Evolutionary conservation across 768 basidiomycete species (phyloP).

Genomic region (Lactarius psammicola): DNA sequence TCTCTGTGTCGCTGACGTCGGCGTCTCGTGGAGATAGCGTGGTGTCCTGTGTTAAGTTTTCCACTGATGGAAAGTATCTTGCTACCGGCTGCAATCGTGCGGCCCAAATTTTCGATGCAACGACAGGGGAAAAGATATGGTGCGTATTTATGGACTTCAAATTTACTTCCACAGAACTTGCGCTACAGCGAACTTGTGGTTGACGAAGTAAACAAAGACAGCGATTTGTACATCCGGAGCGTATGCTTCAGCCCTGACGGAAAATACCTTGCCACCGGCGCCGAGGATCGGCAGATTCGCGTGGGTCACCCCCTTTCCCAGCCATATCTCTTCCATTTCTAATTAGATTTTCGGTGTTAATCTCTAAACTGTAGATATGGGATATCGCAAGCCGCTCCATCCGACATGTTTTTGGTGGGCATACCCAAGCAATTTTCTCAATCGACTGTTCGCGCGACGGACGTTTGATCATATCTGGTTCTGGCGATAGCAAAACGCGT

Average conservation of each 20-base stretch:
- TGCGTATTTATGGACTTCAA: slow-evolving; percentile 37
- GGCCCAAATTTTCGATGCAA: slow-evolving; percentile 92
- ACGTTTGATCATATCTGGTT: slow-evolving; percentile 82
- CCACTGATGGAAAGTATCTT: slow-evolving; percentile 86
- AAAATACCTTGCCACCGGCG: slow-evolving; percentile 70
- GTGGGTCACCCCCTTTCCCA: slow-evolving; percentile 43
- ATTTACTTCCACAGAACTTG: background rate
- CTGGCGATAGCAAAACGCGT: slow-evolving; percentile 67
- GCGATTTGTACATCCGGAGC: slow-evolving; percentile 86
- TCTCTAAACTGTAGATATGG: slow-evolving; percentile 87
- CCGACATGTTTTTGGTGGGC: slow-evolving; percentile 78
- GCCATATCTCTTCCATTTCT: background rate
- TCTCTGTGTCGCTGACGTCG: slow-evolving; percentile 5
- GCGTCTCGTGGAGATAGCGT: slow-evolving; percentile 44
- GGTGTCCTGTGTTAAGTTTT: slow-evolving; percentile 90
- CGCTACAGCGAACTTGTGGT: slow-evolving; percentile 66
- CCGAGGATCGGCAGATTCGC: slow-evolving; percentile 90
- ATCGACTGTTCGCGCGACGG: slow-evolving; percentile 90
- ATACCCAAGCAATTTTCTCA: slow-evolving; percentile 91
- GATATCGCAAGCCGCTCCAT: slow-evolving; percentile 81
- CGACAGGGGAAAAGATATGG: slow-evolving; percentile 83
- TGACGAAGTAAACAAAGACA: slow-evolving; percentile 64
- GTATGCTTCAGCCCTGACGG: slow-evolving; percentile 78
- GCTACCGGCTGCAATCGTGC: slow-evolving; percentile 97
- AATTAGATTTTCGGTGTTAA: too few relatives aligned